Percentiles rank a stretch among this genome's conserved stretches.
These are phyloP conservation scores for Aureoboletus auriporus DNA, from an alignment of 768 basidiomycete genomes.

Conservation along the genomic window DNA sequence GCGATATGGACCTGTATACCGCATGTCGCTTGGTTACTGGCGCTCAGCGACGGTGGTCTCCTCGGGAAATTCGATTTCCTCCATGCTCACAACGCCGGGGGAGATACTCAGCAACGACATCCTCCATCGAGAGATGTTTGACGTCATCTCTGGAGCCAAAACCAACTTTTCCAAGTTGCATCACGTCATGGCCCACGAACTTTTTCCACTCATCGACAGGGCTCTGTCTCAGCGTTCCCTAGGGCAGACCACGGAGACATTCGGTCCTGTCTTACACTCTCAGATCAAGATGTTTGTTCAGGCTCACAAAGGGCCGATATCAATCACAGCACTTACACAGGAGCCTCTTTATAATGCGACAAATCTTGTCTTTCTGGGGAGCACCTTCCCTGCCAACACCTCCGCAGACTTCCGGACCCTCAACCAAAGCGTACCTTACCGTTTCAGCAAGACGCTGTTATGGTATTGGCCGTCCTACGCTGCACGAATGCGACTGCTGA, in stretches of 20 bases:
- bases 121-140: conserved; percentile 9
- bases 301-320: conserved; percentile 1
- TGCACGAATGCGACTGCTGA: conserved; percentile 11
- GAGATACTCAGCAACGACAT: conserved; percentile 10
- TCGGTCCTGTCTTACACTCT: conserved; percentile 11
- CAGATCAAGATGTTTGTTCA: conserved; percentile 7
- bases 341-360: conserved; percentile 15
- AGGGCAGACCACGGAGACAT: conserved; percentile 5
- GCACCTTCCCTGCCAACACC: conserved; percentile 14
- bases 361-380: conserved; percentile 18
- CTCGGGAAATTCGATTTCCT: conserved; percentile 10
- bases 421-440: conserved; percentile 16
- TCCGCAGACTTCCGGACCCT: conserved; percentile 20
- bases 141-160: conserved; percentile 10
- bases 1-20: conserved; percentile 11
- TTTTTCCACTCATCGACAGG: conserved; percentile 22
- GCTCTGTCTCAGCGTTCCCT: conserved; percentile 11
- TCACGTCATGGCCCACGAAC: conserved; percentile 13
- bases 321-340: conserved; percentile 13
- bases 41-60: conserved; percentile 10
- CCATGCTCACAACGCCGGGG: conserved; percentile 1
- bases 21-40: conserved; percentile 17
- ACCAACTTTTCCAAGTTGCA: conserved; percentile 7
- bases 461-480: conserved; percentile 11
- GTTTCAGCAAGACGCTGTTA: conserved; percentile 11